Conservation (phyloP, 2,329 filamentous ascomycete genomes). For the Curvularia lunata region DNA sequence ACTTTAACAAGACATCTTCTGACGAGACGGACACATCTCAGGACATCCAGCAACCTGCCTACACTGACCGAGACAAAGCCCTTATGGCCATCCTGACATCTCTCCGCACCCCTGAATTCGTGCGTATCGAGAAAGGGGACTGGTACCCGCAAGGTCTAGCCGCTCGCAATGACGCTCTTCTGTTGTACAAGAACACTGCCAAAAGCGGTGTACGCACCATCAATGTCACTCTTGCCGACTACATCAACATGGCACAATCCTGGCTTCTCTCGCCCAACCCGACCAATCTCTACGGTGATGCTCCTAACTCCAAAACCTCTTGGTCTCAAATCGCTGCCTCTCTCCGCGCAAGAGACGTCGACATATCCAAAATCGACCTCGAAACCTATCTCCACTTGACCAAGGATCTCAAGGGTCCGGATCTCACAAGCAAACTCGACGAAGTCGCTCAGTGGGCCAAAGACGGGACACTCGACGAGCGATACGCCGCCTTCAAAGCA, state of each 20-base stretch:
- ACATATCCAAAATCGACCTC: background rate
- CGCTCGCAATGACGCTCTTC: background rate
- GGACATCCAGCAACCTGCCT: background rate
- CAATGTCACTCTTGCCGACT: background rate
- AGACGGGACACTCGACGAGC: background rate
- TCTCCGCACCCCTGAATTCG: background rate
- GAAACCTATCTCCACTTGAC: background rate
- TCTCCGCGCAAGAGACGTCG: background rate
- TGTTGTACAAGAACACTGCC: conserved; percentile 5
- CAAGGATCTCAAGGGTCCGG: background rate
- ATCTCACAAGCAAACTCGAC: background rate
- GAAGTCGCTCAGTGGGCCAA: background rate
- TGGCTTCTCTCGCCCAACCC: conserved; percentile 3
- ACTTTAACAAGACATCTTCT: background rate
- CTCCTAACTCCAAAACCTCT: background rate
- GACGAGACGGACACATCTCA: background rate
- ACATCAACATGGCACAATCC: background rate
- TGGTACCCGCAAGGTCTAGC: conserved; percentile 14
- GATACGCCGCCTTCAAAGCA: background rate
- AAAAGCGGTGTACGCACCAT: background rate
- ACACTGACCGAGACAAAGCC: conserved; percentile 4
- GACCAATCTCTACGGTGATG: background rate
- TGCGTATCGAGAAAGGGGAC: background rate
- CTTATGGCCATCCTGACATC: conserved; percentile 10
- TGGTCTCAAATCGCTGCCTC: background rate